A percentile compares a stretch with the other conserved stretches of the same genome.
Conservation (phyloP, 2,329 filamentous ascomycete genomes). For the Aspergillus fischeri region DNA sequence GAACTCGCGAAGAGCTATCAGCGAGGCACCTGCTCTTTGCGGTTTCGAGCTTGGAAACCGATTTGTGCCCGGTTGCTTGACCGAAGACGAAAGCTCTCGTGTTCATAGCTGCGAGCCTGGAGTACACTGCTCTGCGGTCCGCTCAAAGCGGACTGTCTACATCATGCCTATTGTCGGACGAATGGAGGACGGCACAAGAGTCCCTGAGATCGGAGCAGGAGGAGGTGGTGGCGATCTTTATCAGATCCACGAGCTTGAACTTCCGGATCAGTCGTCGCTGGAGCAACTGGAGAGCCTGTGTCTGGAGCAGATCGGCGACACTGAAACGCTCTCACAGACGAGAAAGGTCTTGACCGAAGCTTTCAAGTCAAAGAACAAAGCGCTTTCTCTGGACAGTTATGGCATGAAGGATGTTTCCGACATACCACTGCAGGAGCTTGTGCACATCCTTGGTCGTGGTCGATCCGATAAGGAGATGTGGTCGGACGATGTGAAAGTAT, state of each 20-base stretch:
- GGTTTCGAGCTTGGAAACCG: slow-evolving; percentile 74
- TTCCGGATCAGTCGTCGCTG: slow-evolving; percentile 47
- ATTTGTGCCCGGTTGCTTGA: slow-evolving; percentile 67
- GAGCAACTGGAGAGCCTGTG: slow-evolving; percentile 54
- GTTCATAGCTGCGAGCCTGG: slow-evolving; percentile 85
- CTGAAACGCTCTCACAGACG: slow-evolving; percentile 23
- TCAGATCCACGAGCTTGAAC: slow-evolving; percentile 62
- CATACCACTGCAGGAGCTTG: slow-evolving; percentile 35
- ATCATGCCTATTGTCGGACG: slow-evolving; percentile 76
- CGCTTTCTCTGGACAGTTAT: slow-evolving; percentile 35
- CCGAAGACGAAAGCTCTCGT: slow-evolving; percentile 56
- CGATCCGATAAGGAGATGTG: slow-evolving; percentile 2
- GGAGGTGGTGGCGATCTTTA: slow-evolving; percentile 74
- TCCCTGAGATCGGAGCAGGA: slow-evolving; percentile 71
- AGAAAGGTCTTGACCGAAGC: slow-evolving; percentile 29
- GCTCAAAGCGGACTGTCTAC: slow-evolving; percentile 57
- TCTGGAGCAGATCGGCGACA: slow-evolving; percentile 33
- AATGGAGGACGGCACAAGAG: slow-evolving; percentile 51
- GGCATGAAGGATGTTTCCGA: slow-evolving; percentile 35
- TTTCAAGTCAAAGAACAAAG: slow-evolving; percentile 29
- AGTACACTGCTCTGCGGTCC: slow-evolving; percentile 39
- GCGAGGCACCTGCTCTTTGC: slow-evolving; percentile 64
- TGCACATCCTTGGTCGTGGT: slow-evolving; percentile 27
- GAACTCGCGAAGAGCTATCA: slow-evolving; percentile 39
- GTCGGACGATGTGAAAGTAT: neutral